Evolutionary conservation across 768 basidiomycete species (phyloP), one percentile per base, ranked within the genome.

Genomic region (Phlegmacium glaucopus): DNA sequence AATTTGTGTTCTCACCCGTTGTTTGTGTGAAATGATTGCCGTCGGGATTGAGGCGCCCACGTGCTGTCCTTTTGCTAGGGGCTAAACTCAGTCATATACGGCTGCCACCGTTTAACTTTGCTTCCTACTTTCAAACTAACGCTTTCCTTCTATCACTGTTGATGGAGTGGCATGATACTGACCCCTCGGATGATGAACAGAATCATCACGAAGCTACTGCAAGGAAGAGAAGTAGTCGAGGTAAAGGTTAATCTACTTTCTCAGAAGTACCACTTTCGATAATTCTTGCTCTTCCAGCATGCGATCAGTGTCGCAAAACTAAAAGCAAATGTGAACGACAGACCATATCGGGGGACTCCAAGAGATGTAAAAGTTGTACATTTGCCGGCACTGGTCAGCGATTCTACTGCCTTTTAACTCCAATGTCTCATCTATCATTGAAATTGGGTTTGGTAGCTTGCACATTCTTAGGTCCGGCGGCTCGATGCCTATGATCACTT

Each of bases 281-380:
- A 44, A 44, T 57, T 44, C 50, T 48, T 45, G 49, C 42, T 26
- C 18, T 45, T 48, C 27, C 52, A 90, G 90, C 90, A 27, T 93
- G 90, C 57, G 90, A 92, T 70, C 85, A 90, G 55, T 93, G 90
- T 57, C 76, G 89, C 41, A 92, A 90, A 70, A 86, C 86, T 6
- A 93, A 91, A 68, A 87, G 85, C 71, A 90, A 91, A 63, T 92
- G 90, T 60, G 88, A 90, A 59, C 77, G 80, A 39, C 69, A 57
- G 27, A 56, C 56, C 4, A 22, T 22, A 5, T 3, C 22, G 22
- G 72, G 71, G 5, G 75, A 78, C 15, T 69, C 69, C 13, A 67
- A 70, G 17, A 72, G 65, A 16, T 89, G 80, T 66, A 87, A 78
- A 64, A 87, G 78, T 57, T 87, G 83, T 67, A 69, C 74, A 42